Percentiles rank a stretch among this genome's conserved stretches.
These are phyloP conservation scores for Gossypium rotundifolium DNA, from an alignment of 345 rosid genomes.

Conservation along the genomic window DNA sequence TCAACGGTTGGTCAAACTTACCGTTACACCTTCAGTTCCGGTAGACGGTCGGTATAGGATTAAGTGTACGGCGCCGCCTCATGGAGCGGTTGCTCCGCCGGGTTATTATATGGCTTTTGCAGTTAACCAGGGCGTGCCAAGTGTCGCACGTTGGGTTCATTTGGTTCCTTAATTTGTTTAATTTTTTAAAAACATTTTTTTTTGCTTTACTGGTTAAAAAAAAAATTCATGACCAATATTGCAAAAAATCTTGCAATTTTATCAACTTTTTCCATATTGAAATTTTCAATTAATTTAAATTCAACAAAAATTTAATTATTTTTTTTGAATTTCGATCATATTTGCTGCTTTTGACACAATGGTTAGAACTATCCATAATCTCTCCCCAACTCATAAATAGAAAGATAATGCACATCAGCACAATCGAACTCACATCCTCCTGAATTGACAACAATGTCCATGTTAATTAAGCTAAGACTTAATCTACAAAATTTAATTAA, in stretches of 20 bases:
- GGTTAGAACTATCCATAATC: rapidly evolving
- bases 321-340: no score
- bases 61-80: conserved; percentile 66
- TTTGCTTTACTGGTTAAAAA: no score
- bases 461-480: no score
- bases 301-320: no score
- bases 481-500: no score
- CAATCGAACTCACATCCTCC: rapidly evolving
- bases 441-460: no score
- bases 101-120: conserved; percentile 88
- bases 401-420: rapidly evolving
- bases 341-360: rapidly evolving
- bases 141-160: conserved; percentile 78
- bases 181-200: background rate
- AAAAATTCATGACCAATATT: background rate
- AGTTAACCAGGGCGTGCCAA: conserved; percentile 81
- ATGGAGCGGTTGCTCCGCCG: conserved; percentile 71
- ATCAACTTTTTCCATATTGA: background rate
- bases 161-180: conserved; percentile 26
- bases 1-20: conserved; percentile 67
- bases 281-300: background rate
- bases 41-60: conserved; percentile 49
- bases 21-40: conserved; percentile 45
- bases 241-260: background rate
- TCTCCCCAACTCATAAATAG: no score